A percentile compares a stretch with the other conserved stretches of the same genome.
phyloP scores from a whole-genome alignment of 192 early-diverging fungal species.

The Coemansia sp. region DNA sequence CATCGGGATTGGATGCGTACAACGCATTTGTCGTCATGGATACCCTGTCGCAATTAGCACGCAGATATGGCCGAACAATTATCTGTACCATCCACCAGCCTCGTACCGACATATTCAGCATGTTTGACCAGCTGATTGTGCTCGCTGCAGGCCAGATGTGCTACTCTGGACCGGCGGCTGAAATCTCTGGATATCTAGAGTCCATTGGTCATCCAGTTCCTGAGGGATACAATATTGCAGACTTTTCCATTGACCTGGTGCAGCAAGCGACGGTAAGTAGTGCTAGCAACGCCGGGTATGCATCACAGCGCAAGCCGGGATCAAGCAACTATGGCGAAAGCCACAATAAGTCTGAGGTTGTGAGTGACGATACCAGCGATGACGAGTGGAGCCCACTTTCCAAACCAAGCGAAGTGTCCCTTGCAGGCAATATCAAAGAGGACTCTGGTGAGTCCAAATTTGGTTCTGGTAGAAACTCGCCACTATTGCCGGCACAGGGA shows the following conservation, averaged over 20 bases:
- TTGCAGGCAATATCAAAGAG: neutral
- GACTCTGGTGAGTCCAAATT: neutral
- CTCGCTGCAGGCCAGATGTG: conserved; percentile 81
- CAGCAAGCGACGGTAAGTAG: conserved; percentile 39
- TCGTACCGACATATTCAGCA: conserved; percentile 83
- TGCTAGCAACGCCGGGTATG: too few relatives aligned
- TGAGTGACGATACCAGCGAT: conserved; percentile 5
- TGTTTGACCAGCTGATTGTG: conserved; percentile 88
- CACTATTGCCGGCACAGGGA: neutral
- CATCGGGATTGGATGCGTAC: conserved; percentile 85
- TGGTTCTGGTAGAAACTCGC: neutral
- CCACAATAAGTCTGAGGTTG: neutral
- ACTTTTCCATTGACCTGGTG: conserved; percentile 62
- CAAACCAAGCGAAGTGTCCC: conserved; percentile 13
- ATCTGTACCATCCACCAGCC: conserved; percentile 96
- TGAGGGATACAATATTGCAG: conserved; percentile 88
- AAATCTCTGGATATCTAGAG: conserved; percentile 66
- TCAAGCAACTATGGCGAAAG: neutral
- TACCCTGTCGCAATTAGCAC: conserved; percentile 58
- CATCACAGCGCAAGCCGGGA: neutral
- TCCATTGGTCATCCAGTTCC: conserved; percentile 81
- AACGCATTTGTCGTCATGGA: conserved; percentile 93
- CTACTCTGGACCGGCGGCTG: conserved; percentile 78
- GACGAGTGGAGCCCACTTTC: conserved; percentile 38
- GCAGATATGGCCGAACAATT: conserved; percentile 62